A percentile compares a stretch with the other conserved stretches of the same genome.
These are phyloP conservation scores for Ophiocordyceps robertsii DNA, from an alignment of 2,329 filamentous ascomycete genomes.

Conservation along the genomic window DNA sequence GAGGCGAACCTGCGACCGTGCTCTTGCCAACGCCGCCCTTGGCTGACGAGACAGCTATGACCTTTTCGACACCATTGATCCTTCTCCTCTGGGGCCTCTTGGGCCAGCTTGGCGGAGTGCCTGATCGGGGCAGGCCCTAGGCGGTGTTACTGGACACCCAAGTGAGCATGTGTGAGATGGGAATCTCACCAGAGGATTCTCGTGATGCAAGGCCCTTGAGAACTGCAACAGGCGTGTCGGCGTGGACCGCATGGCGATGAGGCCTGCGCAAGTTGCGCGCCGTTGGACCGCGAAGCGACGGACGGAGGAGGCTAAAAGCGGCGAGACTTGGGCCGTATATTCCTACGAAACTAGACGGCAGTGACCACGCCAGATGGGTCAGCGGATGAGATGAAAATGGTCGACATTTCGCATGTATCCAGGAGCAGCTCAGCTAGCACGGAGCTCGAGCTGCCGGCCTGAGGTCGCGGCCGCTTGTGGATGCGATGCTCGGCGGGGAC, in stretches of 20 bases:
- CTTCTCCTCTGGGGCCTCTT: slow-evolving; percentile 68
- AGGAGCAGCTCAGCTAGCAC: too few relatives aligned
- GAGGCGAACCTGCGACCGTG: slow-evolving; percentile 60
- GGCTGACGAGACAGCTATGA: slow-evolving; percentile 93
- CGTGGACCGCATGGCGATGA: slow-evolving; percentile 22
- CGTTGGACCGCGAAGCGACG: too few relatives aligned
- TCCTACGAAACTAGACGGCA: too few relatives aligned
- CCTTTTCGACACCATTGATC: slow-evolving; percentile 74
- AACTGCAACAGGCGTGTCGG: slow-evolving; percentile 21
- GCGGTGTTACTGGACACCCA: background rate
- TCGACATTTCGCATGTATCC: too few relatives aligned
- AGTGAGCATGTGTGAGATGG: background rate
- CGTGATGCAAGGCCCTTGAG: slow-evolving; percentile 40
- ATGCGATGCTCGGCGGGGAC: background rate
- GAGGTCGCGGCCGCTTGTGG: background rate
- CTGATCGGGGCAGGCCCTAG: slow-evolving; percentile 74
- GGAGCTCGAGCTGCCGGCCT: too few relatives aligned
- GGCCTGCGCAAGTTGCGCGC: too few relatives aligned
- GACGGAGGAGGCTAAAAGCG: too few relatives aligned
- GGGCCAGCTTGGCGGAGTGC: slow-evolving; percentile 40
- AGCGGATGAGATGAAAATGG: too few relatives aligned
- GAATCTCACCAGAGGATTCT: slow-evolving; percentile 65
- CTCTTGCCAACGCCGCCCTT: slow-evolving; percentile 98
- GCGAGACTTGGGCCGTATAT: too few relatives aligned
- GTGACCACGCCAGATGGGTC: too few relatives aligned